Evolutionary conservation across 176 grass and related monocot genomes (phyloP), one percentile per base, ranked within the genome.

Genomic region (Lolium perenne): DNA sequence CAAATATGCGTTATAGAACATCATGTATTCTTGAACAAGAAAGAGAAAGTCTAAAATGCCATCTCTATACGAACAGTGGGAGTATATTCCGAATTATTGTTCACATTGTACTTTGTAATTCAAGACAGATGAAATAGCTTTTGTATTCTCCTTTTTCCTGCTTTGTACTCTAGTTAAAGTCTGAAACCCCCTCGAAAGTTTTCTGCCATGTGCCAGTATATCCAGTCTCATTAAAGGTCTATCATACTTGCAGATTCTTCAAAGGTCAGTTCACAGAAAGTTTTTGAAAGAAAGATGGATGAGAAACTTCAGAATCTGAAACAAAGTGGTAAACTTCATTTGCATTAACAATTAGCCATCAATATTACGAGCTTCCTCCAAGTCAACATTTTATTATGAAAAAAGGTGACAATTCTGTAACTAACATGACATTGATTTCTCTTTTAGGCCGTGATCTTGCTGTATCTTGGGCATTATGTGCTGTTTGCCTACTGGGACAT

Each of bases 381-480:
- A 74, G 81, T 79, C 41, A 43, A 87, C 38, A 72, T 68, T 67
- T 69, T 50, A n/a, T 51, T 71, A 71, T 14, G 0, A 40, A 61
- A 47, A 16, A 56, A 45, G 60, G 20, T 74, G 57, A 74, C 26
- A 35, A 32, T 5, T 76, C 48, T 62, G 51, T 79, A 17, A 35
- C 67, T 74, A 40, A 85, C 54, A 41, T 11, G 69, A 47, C 29
- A 23, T 38, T 87, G 62, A 18, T 82, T 81, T 87, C 66, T 58
- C 43, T 89, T 91, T 61, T 86, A 99, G 97, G 97, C 84, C 83
- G 85, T 91, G 92, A 99, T 74, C 97, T 99, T 91, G 90, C 88
- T 85, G 90, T 99, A 74, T 99, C 97, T 49, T 99, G 94, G 97
- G 97, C 94, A 79, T 88, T 99, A 85, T 99, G 97, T 89, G 75